Base-by-base conservation (phyloP, 352 stramenopile species). In the Pythium biforme region DNA sequence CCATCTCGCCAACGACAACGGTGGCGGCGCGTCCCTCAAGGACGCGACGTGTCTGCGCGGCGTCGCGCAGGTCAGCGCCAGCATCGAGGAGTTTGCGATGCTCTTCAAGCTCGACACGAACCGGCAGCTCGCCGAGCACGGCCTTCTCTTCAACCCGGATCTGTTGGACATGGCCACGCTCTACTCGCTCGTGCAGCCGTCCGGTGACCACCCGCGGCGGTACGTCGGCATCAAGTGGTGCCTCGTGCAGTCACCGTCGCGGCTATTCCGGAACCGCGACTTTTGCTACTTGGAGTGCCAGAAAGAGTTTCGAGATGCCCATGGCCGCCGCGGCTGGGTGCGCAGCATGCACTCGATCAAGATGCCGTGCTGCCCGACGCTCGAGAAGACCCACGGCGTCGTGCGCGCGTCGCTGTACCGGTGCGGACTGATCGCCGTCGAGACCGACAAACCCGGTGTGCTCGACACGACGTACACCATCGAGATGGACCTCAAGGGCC, bases 221-320 rank as follows among this genome's bases (percentile, higher is more conserved):
- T 92, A 90, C 64, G 83, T 92, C 17, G 86, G 81, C 39, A 81
- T 93, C 63, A 91, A 95, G 68, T 93, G 84, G 86, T 87, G 77
- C 8, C 77, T 88, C 5, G 76, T 90, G 19, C 79, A 87, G n/a
- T 86, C 81, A 8, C 86, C 86, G 1, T 88, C 77, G 3, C 74
- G 74, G 27, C 66, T 91, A 47, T 95, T 92, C 46, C 72, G 83
- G 15, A 85, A 89, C 57, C 69, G 83, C 55, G 86, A 94, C 50
- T 91, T 94, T 25, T 94, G 86, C 64, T 94, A 89, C 66, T 69
- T 94, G 33, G 85, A 94, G 71, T 92, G 81, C 58, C 86, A 92
- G 41, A 91, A 95, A 46, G 83, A 95, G 55, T 93, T 95, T 60
- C 77, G 64, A 4, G 85, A 94, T 53, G 60, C 75, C 1, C 57